Percentiles rank a stretch among this genome's conserved stretches.
phyloP scores from a whole-genome alignment of 805 yeast genomes.

The Metschnikowia santaceciliae region DNA sequence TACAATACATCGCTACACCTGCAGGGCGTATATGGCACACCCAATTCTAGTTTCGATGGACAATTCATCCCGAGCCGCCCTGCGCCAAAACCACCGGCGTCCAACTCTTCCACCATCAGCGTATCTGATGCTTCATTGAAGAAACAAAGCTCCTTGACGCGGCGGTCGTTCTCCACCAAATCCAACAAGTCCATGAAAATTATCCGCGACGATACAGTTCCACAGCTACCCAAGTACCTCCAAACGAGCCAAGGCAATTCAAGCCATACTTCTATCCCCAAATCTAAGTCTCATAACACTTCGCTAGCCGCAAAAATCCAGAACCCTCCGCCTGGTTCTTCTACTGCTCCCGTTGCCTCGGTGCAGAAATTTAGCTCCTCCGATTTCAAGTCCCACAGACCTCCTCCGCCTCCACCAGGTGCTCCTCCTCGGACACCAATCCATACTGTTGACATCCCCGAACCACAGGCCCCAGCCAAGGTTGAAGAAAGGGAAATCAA shows the following conservation, averaged over 20 bases:
- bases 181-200: slow-evolving; percentile 26
- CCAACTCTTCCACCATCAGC: neutral
- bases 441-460: neutral
- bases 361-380: slow-evolving; percentile 26
- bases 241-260: neutral
- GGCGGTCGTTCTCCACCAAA: slow-evolving; percentile 36
- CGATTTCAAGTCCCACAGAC: slow-evolving; percentile 33
- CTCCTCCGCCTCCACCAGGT: slow-evolving; percentile 43
- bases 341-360: slow-evolving; percentile 37
- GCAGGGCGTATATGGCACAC: neutral
- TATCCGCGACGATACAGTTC: slow-evolving; percentile 13
- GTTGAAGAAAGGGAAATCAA: slow-evolving; percentile 2
- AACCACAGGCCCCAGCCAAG: slow-evolving; percentile 5
- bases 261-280: slow-evolving; percentile 24
- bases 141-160: neutral
- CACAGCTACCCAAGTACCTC: slow-evolving; percentile 16
- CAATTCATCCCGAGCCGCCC: slow-evolving; percentile 65
- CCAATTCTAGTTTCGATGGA: slow-evolving; percentile 19
- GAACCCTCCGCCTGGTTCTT: slow-evolving; percentile 21
- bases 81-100: slow-evolving; percentile 55
- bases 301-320: slow-evolving; percentile 31
- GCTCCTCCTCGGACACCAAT: slow-evolving; percentile 4
- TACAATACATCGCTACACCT: neutral
- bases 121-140: neutral
- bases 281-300: slow-evolving; percentile 39